Conservation (phyloP, 2,329 filamentous ascomycete species). For the Thelonectria discophora region DNA sequence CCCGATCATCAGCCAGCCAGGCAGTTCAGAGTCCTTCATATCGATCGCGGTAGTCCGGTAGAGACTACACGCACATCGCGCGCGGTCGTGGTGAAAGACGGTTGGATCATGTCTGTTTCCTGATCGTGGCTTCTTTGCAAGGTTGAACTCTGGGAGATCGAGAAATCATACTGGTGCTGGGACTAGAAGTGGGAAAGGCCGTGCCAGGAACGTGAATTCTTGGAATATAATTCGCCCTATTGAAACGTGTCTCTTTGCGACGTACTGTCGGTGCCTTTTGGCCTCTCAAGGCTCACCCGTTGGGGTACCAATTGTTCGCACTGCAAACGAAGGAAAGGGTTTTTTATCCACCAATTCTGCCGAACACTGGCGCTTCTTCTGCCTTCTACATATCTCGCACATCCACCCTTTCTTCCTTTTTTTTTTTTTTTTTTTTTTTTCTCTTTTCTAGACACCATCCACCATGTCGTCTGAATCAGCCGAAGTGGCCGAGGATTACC, state of each 20-base stretch:
- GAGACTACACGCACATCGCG: conserved; percentile 23
- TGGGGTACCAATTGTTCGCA: conserved; percentile 18
- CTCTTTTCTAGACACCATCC: conserved; percentile 26
- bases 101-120: conserved; percentile 34
- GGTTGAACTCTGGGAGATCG: conserved; percentile 36
- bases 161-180: conserved; percentile 33
- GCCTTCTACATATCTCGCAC: conserved; percentile 23
- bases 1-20: conserved; percentile 19
- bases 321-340: conserved; percentile 14
- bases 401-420: conserved; percentile 16
- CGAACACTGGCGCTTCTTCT: conserved; percentile 22
- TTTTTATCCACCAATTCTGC: conserved; percentile 10
- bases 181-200: conserved; percentile 36
- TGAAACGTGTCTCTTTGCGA: conserved; percentile 36
- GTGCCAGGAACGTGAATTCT: conserved; percentile 37
- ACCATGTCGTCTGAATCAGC: conserved; percentile 68
- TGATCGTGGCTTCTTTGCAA: conserved; percentile 33
- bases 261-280: conserved; percentile 30
- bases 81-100: conserved; percentile 27
- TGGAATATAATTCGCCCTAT: conserved; percentile 45
- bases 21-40: conserved; percentile 15
- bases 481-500: conserved; percentile 95
- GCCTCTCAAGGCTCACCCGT: conserved; percentile 7
- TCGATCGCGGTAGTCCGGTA: conserved; percentile 20
- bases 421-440: conserved; percentile 25